Percentiles rank a stretch among this genome's conserved stretches.
phyloP scores from a whole-genome alignment of 2,329 filamentous ascomycete species.

The Pseudogymnoascus sp. region DNA sequence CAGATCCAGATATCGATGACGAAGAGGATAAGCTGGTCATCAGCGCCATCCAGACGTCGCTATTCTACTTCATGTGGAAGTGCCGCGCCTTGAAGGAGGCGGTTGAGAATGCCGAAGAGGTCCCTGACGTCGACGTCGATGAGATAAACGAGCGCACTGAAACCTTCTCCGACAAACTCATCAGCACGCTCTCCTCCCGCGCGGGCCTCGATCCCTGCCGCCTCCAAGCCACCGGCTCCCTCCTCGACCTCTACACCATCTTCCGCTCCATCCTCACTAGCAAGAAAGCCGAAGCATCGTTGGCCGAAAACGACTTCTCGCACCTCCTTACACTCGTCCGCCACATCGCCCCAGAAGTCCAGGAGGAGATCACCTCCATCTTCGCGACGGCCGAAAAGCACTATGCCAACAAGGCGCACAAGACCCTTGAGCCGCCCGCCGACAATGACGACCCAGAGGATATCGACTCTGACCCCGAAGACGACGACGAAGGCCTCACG shows the following conservation, averaged over 20 bases:
- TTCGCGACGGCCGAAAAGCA: constrained; percentile 70
- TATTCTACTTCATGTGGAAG: constrained; percentile 97
- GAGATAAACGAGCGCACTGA: constrained; percentile 48
- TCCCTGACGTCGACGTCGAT: constrained; percentile 53
- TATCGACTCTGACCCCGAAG: constrained; percentile 54
- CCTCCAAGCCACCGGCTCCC: constrained; percentile 62
- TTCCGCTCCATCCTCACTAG: constrained; percentile 63
- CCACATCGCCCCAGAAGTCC: constrained; percentile 56
- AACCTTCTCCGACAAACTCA: constrained; percentile 53
- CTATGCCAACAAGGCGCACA: constrained; percentile 63
- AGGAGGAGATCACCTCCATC: constrained; percentile 62
- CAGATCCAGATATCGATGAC: constrained; percentile 63
- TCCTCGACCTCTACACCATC: constrained; percentile 75
- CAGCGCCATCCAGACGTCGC: constrained; percentile 65
- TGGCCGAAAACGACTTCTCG: constrained; percentile 36
- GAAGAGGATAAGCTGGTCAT: constrained; percentile 72
- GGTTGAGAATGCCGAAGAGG: constrained; percentile 44
- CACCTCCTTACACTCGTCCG: constrained; percentile 57
- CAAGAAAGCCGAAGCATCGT: constrained; percentile 30
- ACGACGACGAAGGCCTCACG: constrained; percentile 46
- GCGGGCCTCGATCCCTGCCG: constrained; percentile 70
- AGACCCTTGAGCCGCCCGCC: constrained; percentile 53
- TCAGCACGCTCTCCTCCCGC: constrained; percentile 59
- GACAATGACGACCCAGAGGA: constrained; percentile 68
- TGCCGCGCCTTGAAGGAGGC: constrained; percentile 51